phyloP scores from a whole-genome alignment of 2,329 filamentous ascomycete genomes.

The Fusarium sp. region DNA sequence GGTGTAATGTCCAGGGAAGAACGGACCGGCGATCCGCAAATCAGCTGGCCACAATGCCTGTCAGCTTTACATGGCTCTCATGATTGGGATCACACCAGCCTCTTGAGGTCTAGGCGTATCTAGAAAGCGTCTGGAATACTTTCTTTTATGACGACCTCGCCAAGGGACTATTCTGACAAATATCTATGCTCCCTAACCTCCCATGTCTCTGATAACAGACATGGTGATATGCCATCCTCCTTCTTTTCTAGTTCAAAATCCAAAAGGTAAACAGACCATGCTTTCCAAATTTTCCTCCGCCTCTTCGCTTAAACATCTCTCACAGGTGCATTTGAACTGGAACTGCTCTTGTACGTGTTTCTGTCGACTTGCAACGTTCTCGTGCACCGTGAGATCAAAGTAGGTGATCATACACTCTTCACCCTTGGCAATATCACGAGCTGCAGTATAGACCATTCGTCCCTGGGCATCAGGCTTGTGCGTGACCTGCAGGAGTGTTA shows the following conservation, averaged over 20 bases:
- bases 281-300: constrained; percentile 32
- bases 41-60: neutral
- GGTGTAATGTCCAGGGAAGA: neutral
- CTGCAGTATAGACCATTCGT: constrained; percentile 44
- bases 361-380: constrained; percentile 33
- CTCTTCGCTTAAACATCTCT: constrained; percentile 41
- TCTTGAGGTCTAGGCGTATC: neutral
- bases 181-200: neutral
- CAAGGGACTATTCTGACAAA: neutral
- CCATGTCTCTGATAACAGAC: neutral
- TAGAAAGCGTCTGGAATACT: neutral
- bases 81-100: neutral
- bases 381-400: constrained; percentile 38
- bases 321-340: constrained; percentile 41
- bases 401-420: constrained; percentile 46
- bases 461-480: constrained; percentile 40
- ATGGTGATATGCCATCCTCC: neutral
- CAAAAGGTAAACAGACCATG: constrained; percentile 39
- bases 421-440: constrained; percentile 36
- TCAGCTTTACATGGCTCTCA: neutral
- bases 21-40: neutral
- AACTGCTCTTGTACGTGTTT: constrained; percentile 35
- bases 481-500: constrained; percentile 32
- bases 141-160: neutral
- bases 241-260: neutral